Evolutionary conservation across 2,329 filamentous ascomycete genomes (phyloP).

Genomic region (Hirsutella minnesotensis): DNA sequence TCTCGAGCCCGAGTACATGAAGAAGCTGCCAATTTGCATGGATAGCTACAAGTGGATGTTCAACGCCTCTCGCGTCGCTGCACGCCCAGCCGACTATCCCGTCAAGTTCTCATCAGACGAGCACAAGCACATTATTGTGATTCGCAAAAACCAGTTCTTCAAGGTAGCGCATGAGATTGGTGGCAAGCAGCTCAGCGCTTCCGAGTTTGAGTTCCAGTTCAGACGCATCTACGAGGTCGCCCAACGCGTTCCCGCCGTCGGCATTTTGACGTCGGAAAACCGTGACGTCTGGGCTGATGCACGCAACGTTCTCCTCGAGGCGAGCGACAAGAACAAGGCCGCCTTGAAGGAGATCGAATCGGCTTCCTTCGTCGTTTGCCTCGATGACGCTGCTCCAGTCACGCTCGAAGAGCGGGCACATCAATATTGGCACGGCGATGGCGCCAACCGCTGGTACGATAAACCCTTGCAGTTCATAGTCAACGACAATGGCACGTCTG

Average conservation of each 20-base stretch:
- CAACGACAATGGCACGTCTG: constrained; percentile 94
- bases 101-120: constrained; percentile 65
- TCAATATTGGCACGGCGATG: constrained; percentile 98
- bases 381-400: constrained; percentile 83
- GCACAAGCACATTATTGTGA: constrained; percentile 78
- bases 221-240: constrained; percentile 68
- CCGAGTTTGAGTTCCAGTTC: constrained; percentile 87
- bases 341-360: constrained; percentile 75
- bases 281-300: constrained; percentile 87
- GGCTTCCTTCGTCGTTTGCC: constrained; percentile 80
- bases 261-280: constrained; percentile 81
- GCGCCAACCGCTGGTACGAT: constrained; percentile 92
- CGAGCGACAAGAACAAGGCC: constrained; percentile 67
- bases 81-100: constrained; percentile 69
- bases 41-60: constrained; percentile 99
- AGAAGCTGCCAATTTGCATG: constrained; percentile 95
- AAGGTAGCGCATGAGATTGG: constrained; percentile 74
- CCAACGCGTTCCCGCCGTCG: constrained; percentile 61
- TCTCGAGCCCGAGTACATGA: constrained; percentile 97
- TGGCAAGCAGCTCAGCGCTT: constrained; percentile 75
- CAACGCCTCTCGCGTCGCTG: constrained; percentile 79
- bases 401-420: constrained; percentile 92
- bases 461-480: constrained; percentile 97
- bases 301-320: constrained; percentile 60
- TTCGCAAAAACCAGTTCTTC: constrained; percentile 97